These are phyloP conservation scores for Biscutella auriculata DNA, from an alignment of 441 rosid genomes.

Conservation along the genomic window DNA sequence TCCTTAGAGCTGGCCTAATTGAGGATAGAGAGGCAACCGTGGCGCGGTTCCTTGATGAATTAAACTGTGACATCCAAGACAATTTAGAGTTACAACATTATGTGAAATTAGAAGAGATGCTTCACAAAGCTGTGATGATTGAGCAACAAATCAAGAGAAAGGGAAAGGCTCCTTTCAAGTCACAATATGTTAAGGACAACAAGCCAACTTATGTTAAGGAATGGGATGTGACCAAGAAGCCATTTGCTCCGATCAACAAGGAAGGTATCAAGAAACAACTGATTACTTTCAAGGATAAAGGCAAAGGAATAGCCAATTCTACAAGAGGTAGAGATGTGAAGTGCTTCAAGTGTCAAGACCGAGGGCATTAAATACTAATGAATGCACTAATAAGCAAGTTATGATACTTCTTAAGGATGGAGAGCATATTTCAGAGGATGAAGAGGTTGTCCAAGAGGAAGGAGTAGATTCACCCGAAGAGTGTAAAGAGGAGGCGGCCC, in stretches of 20 bases:
- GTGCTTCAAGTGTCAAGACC: background rate
- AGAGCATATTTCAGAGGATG: no score
- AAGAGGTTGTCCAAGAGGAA: no score
- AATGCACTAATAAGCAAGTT: background rate
- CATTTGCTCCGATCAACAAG: background rate
- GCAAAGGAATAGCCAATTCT: background rate
- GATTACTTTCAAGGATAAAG: fast-evolving
- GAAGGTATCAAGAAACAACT: background rate
- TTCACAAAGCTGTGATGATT: background rate
- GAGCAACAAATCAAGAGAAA: background rate
- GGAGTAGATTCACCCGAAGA: no score
- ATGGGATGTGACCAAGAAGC: background rate
- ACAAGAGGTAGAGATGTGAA: background rate
- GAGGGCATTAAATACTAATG: background rate
- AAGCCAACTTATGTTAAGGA: background rate
- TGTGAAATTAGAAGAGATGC: background rate
- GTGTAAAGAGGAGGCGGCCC: no score
- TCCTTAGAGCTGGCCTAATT: background rate
- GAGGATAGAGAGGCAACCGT: background rate
- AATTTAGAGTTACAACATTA: background rate
- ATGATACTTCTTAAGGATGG: background rate
- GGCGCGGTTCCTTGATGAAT: background rate
- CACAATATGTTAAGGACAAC: no score
- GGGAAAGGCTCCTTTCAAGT: background rate
- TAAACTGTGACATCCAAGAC: background rate